Base-by-base conservation (phyloP, 2,329 filamentous ascomycete species). In the Xylariaceae sp. region DNA sequence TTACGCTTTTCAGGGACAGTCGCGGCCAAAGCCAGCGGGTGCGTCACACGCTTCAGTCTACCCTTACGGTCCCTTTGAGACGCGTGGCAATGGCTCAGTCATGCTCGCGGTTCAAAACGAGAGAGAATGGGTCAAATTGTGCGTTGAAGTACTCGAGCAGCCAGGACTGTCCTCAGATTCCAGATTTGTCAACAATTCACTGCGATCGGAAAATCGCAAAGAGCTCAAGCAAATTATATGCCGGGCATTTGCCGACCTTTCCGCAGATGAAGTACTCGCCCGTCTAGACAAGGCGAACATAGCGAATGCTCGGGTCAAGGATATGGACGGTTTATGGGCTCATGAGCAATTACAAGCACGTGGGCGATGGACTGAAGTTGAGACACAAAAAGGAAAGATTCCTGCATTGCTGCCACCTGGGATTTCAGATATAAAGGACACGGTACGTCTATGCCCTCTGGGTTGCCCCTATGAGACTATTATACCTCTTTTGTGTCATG, bases 21-120 rank as follows among this genome's bases (percentile, higher is more conserved):
- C 71, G 0, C 67, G 71, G 0, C 78, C 78, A 0, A 63, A 64
- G 1, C 70, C 75, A 2, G 72, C 72, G 0, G 79, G 80, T 1
- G 78, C 79, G 0, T 74, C 77, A 1, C 80, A 83, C 54, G 77
- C 79, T 0, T 68, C 75, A 0, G 79, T 83, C 6, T 83, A 81
- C 53, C 80, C 80, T 0, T 83, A 82, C 44, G 79, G 79, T 0
- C 78, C 78, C 0, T 83, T 83, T 43, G 66, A 74, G 34, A 75
- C 78, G 0, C 75, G 74, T 0, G 72, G 73, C 10, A 73, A 72
- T 7, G 71, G 71, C 0, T 72, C 74, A 0, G 78, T 82, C 13
- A 82, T 82, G 76, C 64, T 83, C 4, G 80, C 79, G 0, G 72
- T 83, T 18, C 80, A 83, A 58, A 82, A 82, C 53, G 79, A 82